Evolutionary conservation across 305 asterid genomes (phyloP).

Genomic region (Fraxinus sp.): DNA sequence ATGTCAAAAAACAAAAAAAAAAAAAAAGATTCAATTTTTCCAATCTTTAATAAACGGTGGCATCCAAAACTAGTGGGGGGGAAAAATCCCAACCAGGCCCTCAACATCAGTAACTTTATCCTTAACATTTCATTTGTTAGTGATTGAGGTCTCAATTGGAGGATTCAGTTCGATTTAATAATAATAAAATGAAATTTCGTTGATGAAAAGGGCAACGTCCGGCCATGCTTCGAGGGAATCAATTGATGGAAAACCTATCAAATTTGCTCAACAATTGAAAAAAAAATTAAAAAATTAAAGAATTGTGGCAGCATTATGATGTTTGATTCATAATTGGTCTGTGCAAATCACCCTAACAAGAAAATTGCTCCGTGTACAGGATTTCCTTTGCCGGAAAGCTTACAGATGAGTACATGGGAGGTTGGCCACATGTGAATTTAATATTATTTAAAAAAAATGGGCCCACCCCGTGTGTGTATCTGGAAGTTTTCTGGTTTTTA

Average conservation of each 20-base stretch:
- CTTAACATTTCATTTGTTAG: not conserved
- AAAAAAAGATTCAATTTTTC: no score
- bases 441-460: no score
- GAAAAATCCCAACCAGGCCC: no score
- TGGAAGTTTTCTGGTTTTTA: no score
- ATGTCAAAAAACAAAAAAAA: no score
- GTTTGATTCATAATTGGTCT: not conserved
- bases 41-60: no score
- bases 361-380: no score
- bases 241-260: not conserved
- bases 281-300: no score
- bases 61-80: no score
- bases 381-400: not conserved
- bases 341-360: not conserved
- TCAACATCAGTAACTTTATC: not conserved
- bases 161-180: not conserved
- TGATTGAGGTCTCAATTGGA: not conserved
- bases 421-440: no score
- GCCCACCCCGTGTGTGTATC: no score
- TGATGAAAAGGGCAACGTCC: not conserved
- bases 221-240: not conserved
- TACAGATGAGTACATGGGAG: no score
- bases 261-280: not conserved
- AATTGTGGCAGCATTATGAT: not conserved
- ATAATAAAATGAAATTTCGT: not conserved